Base-by-base conservation (phyloP, 768 basidiomycete genomes). In the Mycena vulgaris region DNA sequence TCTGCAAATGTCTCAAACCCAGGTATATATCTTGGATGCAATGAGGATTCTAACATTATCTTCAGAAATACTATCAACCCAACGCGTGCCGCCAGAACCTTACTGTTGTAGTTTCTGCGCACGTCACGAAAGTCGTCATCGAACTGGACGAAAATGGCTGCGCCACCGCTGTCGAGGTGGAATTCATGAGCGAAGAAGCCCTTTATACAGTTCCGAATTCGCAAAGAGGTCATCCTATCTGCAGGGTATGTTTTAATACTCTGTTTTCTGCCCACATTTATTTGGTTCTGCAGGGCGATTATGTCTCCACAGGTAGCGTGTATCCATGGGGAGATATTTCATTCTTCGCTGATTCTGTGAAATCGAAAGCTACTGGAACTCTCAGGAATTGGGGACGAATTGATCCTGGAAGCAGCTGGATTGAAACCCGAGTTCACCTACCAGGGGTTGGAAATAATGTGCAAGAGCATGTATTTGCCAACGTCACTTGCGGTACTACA, bases 381-480 rank as follows among this genome's bases (percentile, higher is more conserved):
- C 23, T 80, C 73, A 2, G 76, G 76, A 5, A 74, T 78, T 28
- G 77, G 77, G 19, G 42, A 69, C 62, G 60, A 48, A 33, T 21
- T 60, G 16, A 30, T 76, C 3, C 66, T 78, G 17, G 42, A 65
- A 30, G 21, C 35, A 16, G 58, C 47, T 30, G 77, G 68, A 73
- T 80, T 33, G 58, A 72, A 17, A 47, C 69, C 35, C 59, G 68
- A 35, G 39, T 81, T 27, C 74, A 78, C 19, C 70, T 79, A 10
- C 80, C 76, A 7, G 85, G 85, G n/a, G 78, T 77, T 6, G 79
- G 78, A 23, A 74, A 78, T 53, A 80, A 80, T 56, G 61, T 78
- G 14, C 79, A 74, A 69, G 86, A 87, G 63, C 86, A 67, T 14
- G 2, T 52, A 19, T 60, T 52, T 27, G 49, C 39, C 4, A 28